phyloP scores from a whole-genome alignment of 2,329 filamentous ascomycete species.

The Balansia obtecta region DNA sequence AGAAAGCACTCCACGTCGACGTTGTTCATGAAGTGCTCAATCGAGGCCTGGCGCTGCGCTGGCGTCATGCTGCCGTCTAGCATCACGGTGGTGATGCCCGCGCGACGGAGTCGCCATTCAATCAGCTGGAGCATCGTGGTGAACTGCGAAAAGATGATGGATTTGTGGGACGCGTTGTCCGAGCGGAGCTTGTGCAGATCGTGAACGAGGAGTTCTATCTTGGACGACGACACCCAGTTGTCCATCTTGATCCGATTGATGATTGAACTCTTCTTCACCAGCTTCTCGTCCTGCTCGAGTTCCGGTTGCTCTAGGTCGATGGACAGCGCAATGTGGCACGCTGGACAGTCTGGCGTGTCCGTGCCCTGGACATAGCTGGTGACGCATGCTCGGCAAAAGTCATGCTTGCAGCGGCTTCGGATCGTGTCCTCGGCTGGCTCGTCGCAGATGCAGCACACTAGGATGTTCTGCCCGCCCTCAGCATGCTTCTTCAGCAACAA shows the following conservation, averaged over 20 bases:
- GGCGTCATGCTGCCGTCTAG: conserved; percentile 96
- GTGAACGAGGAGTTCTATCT: conserved; percentile 93
- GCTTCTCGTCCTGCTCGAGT: conserved; percentile 78
- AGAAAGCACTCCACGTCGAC: conserved; percentile 90
- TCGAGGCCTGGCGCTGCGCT: conserved; percentile 81
- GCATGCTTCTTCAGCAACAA: conserved; percentile 80
- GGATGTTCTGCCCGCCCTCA: conserved; percentile 76
- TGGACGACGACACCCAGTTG: conserved; percentile 95
- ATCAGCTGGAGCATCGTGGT: conserved; percentile 95
- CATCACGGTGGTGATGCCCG: conserved; percentile 98
- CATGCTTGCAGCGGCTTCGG: conserved; percentile 82
- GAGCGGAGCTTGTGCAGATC: conserved; percentile 86
- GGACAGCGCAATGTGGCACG: conserved; percentile 76
- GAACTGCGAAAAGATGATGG: conserved; percentile 95
- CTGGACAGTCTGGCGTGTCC: conserved; percentile 69
- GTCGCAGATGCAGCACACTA: conserved; percentile 91
- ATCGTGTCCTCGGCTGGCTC: conserved; percentile 93
- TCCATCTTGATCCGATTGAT: conserved; percentile 99
- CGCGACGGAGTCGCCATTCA: conserved; percentile 89
- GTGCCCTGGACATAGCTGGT: conserved; percentile 57
- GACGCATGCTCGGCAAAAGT: conserved; percentile 38
- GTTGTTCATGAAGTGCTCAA: conserved; percentile 94
- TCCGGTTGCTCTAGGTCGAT: conserved; percentile 94
- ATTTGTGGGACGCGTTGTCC: conserved; percentile 88
- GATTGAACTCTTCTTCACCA: conserved; percentile 90